Base-by-base conservation (phyloP, 257 asterid species). In the Coffea canephora region DNA sequence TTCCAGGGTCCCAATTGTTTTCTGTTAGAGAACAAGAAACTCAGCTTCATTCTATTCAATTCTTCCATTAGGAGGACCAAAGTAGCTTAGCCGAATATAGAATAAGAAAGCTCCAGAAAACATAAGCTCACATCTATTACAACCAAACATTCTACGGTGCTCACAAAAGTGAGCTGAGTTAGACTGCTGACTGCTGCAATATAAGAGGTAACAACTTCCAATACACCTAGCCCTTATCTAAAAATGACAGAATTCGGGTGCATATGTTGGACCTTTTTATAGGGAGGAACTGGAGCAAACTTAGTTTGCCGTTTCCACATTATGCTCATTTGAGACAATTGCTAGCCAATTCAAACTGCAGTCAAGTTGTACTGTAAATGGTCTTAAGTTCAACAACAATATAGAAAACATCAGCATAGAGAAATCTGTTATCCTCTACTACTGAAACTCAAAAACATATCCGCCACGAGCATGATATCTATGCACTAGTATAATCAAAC, bases 81-180 rank as follows among this genome's bases (percentile, higher is more conserved):
- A 7, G 43, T 5, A 2, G 43, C 77, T 16, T 4, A 34, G 21
- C 27, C 27, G 16, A 9, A 52, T 45, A 13, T 50, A 45, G 25
- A 43, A 73, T 15, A 52, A 73, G 77, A 27, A 73, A 49, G 76
- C 43, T 18, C 77, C 31, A 25, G 25, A 50, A 73, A 54, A 74
- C 8, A 50, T 25, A 10, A 54, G 18, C 21, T 74, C 50, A 52
- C 15, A 14, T 16, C 52, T 73, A 54, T 52, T 6, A 54, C 7
- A 6, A 54, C 61, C 61, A 13, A 46, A 11, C 77, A 31, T 27
- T 0, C 31, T 50, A 27, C 27, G 6, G 7, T 49, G 19, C 64
- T 25, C 1, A 72, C 4, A 73, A 50, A 73, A 15, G 9, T 27
- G 25, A 73, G 65, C 65, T 25, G 23, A 54, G 61, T 16, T 54